These are phyloP conservation scores for Hura crepitans DNA, from an alignment of 441 rosid species.

Conservation along the genomic window DNA sequence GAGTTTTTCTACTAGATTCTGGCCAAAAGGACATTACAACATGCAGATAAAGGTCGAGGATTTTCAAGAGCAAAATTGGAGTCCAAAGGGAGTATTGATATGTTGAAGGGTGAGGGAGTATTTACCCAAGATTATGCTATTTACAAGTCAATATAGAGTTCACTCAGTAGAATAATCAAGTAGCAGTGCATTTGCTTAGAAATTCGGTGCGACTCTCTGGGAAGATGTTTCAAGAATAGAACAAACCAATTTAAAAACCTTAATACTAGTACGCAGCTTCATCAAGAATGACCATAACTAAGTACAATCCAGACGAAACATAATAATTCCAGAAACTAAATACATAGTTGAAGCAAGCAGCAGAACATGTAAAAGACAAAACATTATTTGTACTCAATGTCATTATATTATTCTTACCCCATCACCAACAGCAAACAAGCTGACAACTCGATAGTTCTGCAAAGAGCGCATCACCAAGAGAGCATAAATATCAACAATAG, in stretches of 20 bases:
- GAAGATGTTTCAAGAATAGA: neutral
- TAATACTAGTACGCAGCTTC: neutral
- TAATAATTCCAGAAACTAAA: constrained; percentile 7
- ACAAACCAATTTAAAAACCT: constrained; percentile 19
- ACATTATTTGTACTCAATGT: neutral
- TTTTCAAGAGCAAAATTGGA: too few species aligned
- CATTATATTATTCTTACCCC: constrained; percentile 50
- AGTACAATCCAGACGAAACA: neutral
- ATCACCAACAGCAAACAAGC: constrained; percentile 57
- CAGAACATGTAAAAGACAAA: neutral
- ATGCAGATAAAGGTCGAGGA: too few species aligned
- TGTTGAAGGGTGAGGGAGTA: too few species aligned
- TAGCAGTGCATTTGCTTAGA: neutral
- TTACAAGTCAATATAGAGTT: neutral
- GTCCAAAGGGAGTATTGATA: too few species aligned
- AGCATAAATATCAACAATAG: constrained; percentile 56
- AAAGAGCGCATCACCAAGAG: constrained; percentile 62
- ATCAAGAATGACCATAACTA: neutral
- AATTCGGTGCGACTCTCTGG: neutral
- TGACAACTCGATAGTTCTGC: constrained; percentile 49
- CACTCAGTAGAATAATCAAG: neutral
- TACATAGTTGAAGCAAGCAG: neutral
- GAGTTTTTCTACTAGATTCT: too few species aligned
- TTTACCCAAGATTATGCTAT: neutral
- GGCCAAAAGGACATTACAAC: too few species aligned